Conservation (phyloP, 768 basidiomycete species). For the Kwoniella europaea region DNA sequence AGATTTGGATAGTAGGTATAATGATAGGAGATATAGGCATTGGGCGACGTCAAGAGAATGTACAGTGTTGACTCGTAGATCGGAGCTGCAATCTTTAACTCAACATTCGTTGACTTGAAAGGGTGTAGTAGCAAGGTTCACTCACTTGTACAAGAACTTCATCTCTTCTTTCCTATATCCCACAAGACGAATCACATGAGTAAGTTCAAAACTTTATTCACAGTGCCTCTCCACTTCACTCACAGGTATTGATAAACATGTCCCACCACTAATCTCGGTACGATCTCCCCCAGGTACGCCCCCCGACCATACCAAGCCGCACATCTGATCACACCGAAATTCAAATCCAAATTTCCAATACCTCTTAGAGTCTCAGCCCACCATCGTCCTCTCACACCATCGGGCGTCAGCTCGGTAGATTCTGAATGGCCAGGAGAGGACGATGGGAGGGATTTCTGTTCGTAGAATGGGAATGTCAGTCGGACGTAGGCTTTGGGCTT, state of each 20-base stretch:
- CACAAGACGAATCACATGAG: neutral
- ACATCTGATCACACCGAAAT: conserved; percentile 46
- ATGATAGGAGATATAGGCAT: conserved; percentile 39
- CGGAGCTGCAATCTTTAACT: conserved; percentile 32
- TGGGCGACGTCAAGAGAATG: conserved; percentile 48
- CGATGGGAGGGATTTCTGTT: conserved; percentile 51
- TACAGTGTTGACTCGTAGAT: conserved; percentile 53
- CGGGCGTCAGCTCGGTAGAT: conserved; percentile 43
- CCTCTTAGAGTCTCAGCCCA: conserved; percentile 55
- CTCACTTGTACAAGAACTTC: conserved; percentile 56
- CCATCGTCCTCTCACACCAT: conserved; percentile 52
- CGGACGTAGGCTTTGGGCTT: conserved; percentile 47
- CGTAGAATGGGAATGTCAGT: conserved; percentile 53
- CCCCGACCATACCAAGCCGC: conserved; percentile 53
- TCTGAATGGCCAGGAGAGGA: conserved; percentile 44
- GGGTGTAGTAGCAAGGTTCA: conserved; percentile 5
- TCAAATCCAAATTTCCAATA: conserved; percentile 39
- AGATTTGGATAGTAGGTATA: conserved; percentile 34
- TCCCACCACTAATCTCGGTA: conserved; percentile 50
- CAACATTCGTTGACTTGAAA: neutral
- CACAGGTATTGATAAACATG: conserved; percentile 51
- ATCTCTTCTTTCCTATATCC: conserved; percentile 52
- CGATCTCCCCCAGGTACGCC: conserved; percentile 46
- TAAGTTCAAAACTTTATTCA: too few relatives aligned
- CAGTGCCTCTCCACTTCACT: conserved; percentile 7